Base-by-base conservation (phyloP, 768 basidiomycete species). In the Mycena polygramma region DNA sequence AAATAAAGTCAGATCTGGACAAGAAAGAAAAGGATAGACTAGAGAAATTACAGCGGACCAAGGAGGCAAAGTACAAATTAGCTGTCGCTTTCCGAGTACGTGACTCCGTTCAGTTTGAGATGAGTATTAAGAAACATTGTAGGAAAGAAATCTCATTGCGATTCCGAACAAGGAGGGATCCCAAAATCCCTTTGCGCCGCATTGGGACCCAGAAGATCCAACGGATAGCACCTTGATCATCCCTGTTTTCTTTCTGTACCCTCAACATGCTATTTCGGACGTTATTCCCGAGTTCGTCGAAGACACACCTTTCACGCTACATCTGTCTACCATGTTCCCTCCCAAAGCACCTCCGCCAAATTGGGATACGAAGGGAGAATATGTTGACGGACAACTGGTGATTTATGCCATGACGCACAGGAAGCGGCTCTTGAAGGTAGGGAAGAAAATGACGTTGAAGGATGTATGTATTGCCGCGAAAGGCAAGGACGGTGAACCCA, bases 231-330 rank as follows among this genome's bases (percentile, higher is more conserved):
- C 90, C 0, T 86, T 97, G 15, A 80, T 97, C 70, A 79, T 98
- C 77, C 97, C 98, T 2, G 91, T 93, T 49, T 94, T 98, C 84
- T 93, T 99, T 81, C 86, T 98, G 69, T 98, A 98, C 80, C 98
- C 98, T 8, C 92, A 95, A 78, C 86, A 96, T 72, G 89, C 91
- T 14, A 95, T 90, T 7, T 95, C 97, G 36, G 98, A 99, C 80
- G 86, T 97, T 67, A 93, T 98, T 72, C 85, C 92, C 17, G 87
- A 91, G 58, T 98, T 97, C 80, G 85, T 90, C 72, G 97, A 98
- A 79, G 89, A 92, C 72, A 92, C 94, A 2, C 88, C 94, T 3
- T 96, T 99, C 79, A 84, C 86, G 10, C 90, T 90, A 48, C 94
- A 96, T 73, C 84, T 98, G 5, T 83, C 85, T 22, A 81, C 84